Evolutionary conservation across 192 early-diverging fungal genomes (phyloP).

Genomic region (Diversispora epigaea): DNA sequence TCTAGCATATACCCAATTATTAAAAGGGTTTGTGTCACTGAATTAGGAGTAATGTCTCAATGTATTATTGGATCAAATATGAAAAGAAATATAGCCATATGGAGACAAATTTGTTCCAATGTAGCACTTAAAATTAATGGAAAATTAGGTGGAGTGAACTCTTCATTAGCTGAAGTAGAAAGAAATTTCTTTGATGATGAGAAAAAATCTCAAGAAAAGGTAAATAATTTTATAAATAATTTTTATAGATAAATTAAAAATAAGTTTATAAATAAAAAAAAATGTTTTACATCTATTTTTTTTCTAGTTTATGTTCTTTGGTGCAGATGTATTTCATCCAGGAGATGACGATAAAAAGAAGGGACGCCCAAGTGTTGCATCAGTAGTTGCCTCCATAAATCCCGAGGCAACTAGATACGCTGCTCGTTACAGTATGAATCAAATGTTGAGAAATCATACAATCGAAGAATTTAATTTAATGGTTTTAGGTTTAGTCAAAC

Average conservation of each 20-base stretch:
- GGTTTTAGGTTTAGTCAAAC: slow-evolving; percentile 56
- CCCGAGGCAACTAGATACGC: slow-evolving; percentile 55
- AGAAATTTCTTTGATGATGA: slow-evolving; percentile 41
- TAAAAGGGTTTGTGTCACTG: not conserved
- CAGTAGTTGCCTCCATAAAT: slow-evolving; percentile 50
- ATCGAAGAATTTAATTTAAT: slow-evolving; percentile 64
- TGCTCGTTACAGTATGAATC: slow-evolving; percentile 38
- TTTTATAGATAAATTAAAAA: no score
- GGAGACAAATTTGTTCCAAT: slow-evolving; percentile 49
- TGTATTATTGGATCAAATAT: slow-evolving; percentile 49
- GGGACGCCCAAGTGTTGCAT: not conserved
- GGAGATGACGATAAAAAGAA: not conserved
- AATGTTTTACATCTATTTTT: not conserved
- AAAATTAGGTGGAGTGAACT: slow-evolving; percentile 88
- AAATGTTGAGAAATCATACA: slow-evolving; percentile 45
- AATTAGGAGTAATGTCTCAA: not conserved
- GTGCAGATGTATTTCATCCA: not conserved
- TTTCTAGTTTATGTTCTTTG: not conserved
- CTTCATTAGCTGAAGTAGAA: slow-evolving; percentile 66
- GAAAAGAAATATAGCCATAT: not conserved
- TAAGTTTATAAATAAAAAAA: not conserved
- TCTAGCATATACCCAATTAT: not conserved
- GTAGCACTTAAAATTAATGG: slow-evolving; percentile 91
- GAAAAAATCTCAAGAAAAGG: not conserved
- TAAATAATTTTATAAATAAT: no score